Evolutionary conservation across 768 basidiomycete species (phyloP), one percentile per base, ranked within the genome.

Genomic region (Cystobasidium tubakii): DNA sequence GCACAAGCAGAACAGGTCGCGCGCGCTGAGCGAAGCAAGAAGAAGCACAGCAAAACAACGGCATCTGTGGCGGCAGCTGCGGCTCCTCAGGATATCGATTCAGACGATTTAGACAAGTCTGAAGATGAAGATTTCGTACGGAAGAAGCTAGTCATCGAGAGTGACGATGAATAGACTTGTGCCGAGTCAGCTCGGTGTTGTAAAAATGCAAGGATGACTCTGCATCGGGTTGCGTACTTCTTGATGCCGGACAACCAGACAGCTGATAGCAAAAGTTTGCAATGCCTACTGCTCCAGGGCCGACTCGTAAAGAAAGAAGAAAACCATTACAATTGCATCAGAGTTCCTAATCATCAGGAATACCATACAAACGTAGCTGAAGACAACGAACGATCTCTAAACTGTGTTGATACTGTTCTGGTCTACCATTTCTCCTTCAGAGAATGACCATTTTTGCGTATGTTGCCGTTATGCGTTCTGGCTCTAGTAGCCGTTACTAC

Each of bases 131-230:
- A 17, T 15, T 54, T 62, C 25, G 42, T 39, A 42, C 69, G 62
- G 60, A 54, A 67, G 27, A 50, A 66, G 25, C 69, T 75, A 12
- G 74, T 75, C 29, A 62, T 75, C 13, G 74, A 75, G 43, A 67
- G 70, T 33, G 74, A 75, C 44, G 74, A 75, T 19, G 74, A 75
- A 29, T 29, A 75, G 57, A 12, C 13, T 54, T 25, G 53, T n/a
- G n/a, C n/a, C n/a, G n/a, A n/a, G n/a, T n/a, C n/a, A n/a, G n/a
- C n/a, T n/a, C n/a, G n/a, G n/a, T 62, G 53, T 27, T 53, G 70
- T 66, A n/a, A 25, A 3, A 31, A 23, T 34, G 69, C 21, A 25
- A 31, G 9, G 15, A 13, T n/a, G n/a, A n/a, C n/a, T n/a, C n/a
- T n/a, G n/a, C n/a, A n/a, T n/a, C n/a, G n/a, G n/a, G n/a, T n/a